Base-by-base conservation (phyloP, 208 protist species). In the Leptomonas seymouri region DNA sequence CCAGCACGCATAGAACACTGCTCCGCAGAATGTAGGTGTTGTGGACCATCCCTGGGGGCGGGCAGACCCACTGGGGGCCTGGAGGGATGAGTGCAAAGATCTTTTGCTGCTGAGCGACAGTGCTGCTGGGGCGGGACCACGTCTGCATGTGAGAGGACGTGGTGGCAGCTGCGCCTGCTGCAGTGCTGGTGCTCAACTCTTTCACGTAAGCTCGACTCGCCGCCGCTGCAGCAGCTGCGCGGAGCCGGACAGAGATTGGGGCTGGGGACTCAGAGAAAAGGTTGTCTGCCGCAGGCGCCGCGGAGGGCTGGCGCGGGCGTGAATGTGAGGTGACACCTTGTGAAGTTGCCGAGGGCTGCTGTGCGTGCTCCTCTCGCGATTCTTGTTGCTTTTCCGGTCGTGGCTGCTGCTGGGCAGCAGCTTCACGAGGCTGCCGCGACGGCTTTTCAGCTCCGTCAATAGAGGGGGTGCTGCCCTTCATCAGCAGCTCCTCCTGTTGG, bases 1-100 rank as follows among this genome's bases (percentile, higher is more conserved):
- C 67, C 18, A 82, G 31, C 39, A 68, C 72, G 20, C 77, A 82
- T 42, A 82, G 27, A 15, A 82, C 62, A 59, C 72, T 82, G 60
- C 62, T 64, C 23, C 67, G 71, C 34, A 75, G 64, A 18, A 82
- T 51, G 41, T 51, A 61, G 31, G 18, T 69, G 48, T 56, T 57
- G 58, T 51, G 56, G 25, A 65, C 27, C 1, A 25, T 25, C 6
- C 41, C 54, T 6, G 25, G 31, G 3, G 64, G 44, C 2, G 61
- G 61, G 27, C 54, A 57, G 20, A 67, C 45, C 69, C 69, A 75
- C 34, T 31, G 51, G 15, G 51, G 3, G 3, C 61, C 54, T 5
- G 51, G 69, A 18, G 69, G 34, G 21, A 67, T 0, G 48, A 61
- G 23, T 20, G 34, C 23, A 6, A 49, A 23, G 20, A 51, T 39